Conservation (phyloP, 2,329 filamentous ascomycete genomes). For the Scleromitrula shiraiana region DNA sequence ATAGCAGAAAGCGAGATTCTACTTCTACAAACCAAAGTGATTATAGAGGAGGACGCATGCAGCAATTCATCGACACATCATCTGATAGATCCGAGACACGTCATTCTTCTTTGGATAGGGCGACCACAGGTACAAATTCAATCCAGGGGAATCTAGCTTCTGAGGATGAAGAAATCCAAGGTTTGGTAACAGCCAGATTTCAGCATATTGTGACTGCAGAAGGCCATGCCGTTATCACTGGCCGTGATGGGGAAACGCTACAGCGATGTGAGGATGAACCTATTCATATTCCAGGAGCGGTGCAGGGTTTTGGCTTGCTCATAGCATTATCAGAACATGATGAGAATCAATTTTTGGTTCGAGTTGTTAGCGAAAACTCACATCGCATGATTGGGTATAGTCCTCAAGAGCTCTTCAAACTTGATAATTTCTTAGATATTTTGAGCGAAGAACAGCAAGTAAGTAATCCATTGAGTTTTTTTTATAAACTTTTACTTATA, state of each 20-base stretch:
- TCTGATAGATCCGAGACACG: conserved; percentile 20
- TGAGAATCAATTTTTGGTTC: conserved; percentile 60
- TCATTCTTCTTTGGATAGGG: conserved; percentile 1
- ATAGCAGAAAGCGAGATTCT: conserved; percentile 5
- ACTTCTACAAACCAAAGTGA: conserved; percentile 11
- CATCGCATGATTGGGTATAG: conserved; percentile 66
- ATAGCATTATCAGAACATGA: conserved; percentile 64
- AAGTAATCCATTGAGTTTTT: neutral
- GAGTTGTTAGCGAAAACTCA: conserved; percentile 77
- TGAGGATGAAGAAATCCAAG: conserved; percentile 12
- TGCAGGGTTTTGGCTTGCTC: conserved; percentile 68
- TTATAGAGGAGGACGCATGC: conserved; percentile 16
- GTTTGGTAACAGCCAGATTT: conserved; percentile 63
- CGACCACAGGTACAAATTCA: conserved; percentile 2
- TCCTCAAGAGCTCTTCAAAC: conserved; percentile 64
- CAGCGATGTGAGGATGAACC: conserved; percentile 87
- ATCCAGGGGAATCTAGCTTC: neutral
- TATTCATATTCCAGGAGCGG: conserved; percentile 57
- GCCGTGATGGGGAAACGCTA: conserved; percentile 60
- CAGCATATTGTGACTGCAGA: conserved; percentile 68
- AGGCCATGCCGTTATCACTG: conserved; percentile 77
- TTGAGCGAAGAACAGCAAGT: conserved; percentile 7
- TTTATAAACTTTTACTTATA: neutral
- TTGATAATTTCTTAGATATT: conserved; percentile 75
- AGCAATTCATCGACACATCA: conserved; percentile 20